Conservation (phyloP, 2,329 filamentous ascomycete genomes). For the Trichoderma koningii region DNA sequence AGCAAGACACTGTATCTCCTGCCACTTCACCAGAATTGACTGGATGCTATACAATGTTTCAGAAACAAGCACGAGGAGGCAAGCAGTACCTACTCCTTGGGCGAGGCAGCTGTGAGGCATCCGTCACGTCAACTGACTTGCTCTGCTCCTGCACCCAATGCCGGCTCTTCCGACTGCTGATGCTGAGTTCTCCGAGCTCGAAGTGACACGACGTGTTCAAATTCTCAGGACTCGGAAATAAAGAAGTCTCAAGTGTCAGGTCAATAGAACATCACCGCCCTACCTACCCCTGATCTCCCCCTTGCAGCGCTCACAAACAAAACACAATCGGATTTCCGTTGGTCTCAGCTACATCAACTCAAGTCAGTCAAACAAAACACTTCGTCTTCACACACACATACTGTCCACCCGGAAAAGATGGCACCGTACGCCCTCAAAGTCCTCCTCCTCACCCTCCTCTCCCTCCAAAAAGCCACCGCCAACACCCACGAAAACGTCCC, state of each 20-base stretch:
- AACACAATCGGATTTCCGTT: too few relatives aligned
- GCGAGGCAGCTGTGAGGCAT: background rate
- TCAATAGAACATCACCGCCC: too few relatives aligned
- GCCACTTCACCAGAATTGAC: background rate
- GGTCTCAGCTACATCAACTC: too few relatives aligned
- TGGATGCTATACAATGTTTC: too few relatives aligned
- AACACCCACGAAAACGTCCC: background rate
- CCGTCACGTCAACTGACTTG: slow-evolving; percentile 8
- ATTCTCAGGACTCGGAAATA: too few relatives aligned
- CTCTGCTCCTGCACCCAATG: slow-evolving; percentile 1
- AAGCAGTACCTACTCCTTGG: too few relatives aligned
- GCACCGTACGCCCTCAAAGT: background rate
- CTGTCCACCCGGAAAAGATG: background rate
- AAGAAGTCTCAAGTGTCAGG: too few relatives aligned
- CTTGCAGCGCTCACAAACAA: background rate
- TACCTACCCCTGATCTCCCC: too few relatives aligned
- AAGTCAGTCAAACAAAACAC: too few relatives aligned
- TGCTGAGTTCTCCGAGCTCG: background rate
- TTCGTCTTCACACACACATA: background rate
- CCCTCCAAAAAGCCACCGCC: background rate
- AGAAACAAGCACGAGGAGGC: too few relatives aligned
- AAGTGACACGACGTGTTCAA: background rate
- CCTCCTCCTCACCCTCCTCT: background rate
- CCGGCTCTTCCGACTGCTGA: background rate
- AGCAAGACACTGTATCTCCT: background rate